Conservation (phyloP, 2,329 filamentous ascomycete genomes). For the Fusarium scirpi region DNA sequence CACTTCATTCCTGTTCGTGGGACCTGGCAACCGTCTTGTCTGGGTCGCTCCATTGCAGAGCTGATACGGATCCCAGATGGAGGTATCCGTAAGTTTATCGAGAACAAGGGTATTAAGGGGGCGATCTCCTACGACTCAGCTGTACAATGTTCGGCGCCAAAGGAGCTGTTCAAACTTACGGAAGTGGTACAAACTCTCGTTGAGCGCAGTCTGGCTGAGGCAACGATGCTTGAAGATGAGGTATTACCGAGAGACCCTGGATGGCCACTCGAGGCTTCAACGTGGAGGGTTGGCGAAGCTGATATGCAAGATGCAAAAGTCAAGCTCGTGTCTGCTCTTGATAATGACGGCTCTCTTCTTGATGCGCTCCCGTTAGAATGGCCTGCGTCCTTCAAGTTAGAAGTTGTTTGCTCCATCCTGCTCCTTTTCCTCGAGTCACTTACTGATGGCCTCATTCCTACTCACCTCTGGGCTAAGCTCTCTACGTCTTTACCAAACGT, state of each 20-base stretch:
- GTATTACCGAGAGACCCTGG: conserved; percentile 65
- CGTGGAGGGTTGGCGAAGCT: conserved; percentile 48
- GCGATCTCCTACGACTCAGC: conserved; percentile 67
- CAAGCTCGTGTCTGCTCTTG: conserved; percentile 74
- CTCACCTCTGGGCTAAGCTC: conserved; percentile 76
- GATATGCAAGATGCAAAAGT: conserved; percentile 49
- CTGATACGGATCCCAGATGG: conserved; percentile 87
- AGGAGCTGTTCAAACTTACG: conserved; percentile 89
- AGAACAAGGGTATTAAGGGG: conserved; percentile 55
- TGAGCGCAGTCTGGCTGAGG: conserved; percentile 69
- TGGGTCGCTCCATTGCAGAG: conserved; percentile 88
- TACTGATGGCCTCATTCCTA: conserved; percentile 81
- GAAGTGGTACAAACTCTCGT: conserved; percentile 75
- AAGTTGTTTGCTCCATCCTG: conserved; percentile 78
- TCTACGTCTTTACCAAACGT: conserved; percentile 66
- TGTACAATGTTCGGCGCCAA: conserved; percentile 82
- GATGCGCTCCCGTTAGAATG: conserved; percentile 72
- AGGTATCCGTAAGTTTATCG: conserved; percentile 71
- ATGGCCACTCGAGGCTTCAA: conserved; percentile 68
- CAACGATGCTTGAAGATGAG: conserved; percentile 69
- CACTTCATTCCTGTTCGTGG: conserved; percentile 89
- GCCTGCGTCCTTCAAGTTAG: conserved; percentile 75
- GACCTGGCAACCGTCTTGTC: conserved; percentile 82
- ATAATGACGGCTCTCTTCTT: conserved; percentile 73
- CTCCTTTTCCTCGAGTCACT: conserved; percentile 80